Evolutionary conservation across 78 protist genomes (phyloP), one percentile per base, ranked within the genome.

Genomic region (Speleostelium caveatum): DNA sequence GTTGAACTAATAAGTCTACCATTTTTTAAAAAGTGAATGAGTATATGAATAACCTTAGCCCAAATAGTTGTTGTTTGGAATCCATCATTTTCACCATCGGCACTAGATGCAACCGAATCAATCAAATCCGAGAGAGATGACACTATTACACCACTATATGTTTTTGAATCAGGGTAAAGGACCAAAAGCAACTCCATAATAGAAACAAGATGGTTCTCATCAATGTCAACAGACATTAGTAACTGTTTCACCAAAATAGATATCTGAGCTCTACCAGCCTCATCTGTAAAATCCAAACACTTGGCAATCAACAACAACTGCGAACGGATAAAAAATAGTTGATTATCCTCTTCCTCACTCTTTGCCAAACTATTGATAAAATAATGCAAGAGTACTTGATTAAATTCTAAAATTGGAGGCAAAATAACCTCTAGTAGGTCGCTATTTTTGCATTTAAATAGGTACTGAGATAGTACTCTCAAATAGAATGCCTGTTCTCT

Each of bases 251-350:
- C 42, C 2, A 69, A 12, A 3, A 30, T 33, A 22, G 60, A 24
- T 38, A 83, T 30, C 22, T 59, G 73, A 14, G 22, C 10, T 36
- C 91, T 58, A 30, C 91, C 91, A 28, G 72, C 68, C 59, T 83
- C 80, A 69, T 83, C 91, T 33, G 80, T 60, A 45, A n/a, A 65
- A 60, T 83, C 91, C 30, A 83, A 45, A 60, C 56, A 69, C 32
- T 65, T 39, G 16, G 71, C 78, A 32, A 53, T 17, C 41, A 33
- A 60, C 26, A 83, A 63, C 7, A 83, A 28, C 36, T 83, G 79
- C 42, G 91, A 69, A 30, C 58, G 67, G 10, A 69, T 67, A 45
- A 83, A 83, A 16, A 59, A 39, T 19, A 60, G 22, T 19, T 41
- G 58, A 28, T 61, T 53, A 6, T 67, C 67, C 14, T 53, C 56